Evolutionary conservation across 208 protist genomes (phyloP), one percentile per base, ranked within the genome.

Genomic region (Trypanosomatidae sp.): DNA sequence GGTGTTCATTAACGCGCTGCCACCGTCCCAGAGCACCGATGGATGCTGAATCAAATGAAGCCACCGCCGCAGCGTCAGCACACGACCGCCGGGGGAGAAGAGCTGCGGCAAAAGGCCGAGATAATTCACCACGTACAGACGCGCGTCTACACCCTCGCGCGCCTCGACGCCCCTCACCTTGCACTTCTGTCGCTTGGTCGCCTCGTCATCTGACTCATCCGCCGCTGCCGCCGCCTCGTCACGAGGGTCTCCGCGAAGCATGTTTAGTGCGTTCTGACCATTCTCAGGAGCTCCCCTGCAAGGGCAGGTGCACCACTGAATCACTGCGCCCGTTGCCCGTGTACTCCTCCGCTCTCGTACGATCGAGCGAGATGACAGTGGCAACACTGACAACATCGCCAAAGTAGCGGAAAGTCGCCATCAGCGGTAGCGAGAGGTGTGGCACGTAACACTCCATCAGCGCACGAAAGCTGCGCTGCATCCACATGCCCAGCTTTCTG

Each of bases 401-500:
- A 36, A 86, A 80, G 69, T 73, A 87, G 60, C 83, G 83, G 71
- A 91, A 85, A 25, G 86, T 87, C 56, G 84, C 86, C 25, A 79
- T 84, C 30, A 93, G 82, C 9, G 89, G 89, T 15, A 85, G 71
- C 30, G 53, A 71, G 17, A 93, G 72, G 36, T 79, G 70, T 10
- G 69, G 68, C 47, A 69, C 53, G 28, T 66, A 71, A 41, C 67
- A 80, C 76, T 76, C 76, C 30, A 87, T 49, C 28, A 89, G 49
- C 5, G 72, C 84, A 12, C 73, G 72, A 46, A 86, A 83, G 69
- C 80, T 86, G 22, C 84, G 76, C 71, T 91, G 87, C 77, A 84
- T 82, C 80, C 84, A 86, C 69, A 80, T 66, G 17, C 80, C 87
- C 10, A 82, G 46, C 71, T 89, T 87, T 19, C 73, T 73, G 41